Base-by-base conservation (phyloP, 768 basidiomycete species). In the Tulasnella sp. region DNA sequence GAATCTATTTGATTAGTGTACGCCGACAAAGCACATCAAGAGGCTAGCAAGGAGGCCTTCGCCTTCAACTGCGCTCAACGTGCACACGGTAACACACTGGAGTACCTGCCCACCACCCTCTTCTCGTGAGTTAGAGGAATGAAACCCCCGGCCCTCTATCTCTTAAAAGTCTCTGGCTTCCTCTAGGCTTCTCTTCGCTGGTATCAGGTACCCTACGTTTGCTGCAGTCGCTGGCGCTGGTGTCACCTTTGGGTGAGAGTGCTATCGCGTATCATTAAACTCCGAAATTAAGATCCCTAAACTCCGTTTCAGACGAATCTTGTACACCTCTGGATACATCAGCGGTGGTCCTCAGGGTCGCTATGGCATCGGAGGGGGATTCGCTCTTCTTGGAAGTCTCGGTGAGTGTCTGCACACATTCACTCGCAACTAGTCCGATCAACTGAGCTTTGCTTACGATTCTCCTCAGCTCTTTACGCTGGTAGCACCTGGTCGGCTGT, bases 21-120 rank as follows among this genome's bases (percentile, higher is more conserved):
- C 39, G 70, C 70, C 26, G 59, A 62, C n/a, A 71, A 71, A 64
- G 70, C 47, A 12, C 40, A 69, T 8, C 40, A 69, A 47, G 68
- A 69, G 12, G 68, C 68, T 16, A 69, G 44, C n/a, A 40, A 40
- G 14, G 68, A 40, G 22, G 69, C 69, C 5, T 22, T 29, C 7
- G 34, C 26, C 1, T 72, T 72, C 39, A 72, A 72, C 63, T 72
- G 71, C 26, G 62, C 71, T 65, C 71, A 72, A 65, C 62, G 71
- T 22, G 62, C 71, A 19, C 59, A 72, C 35, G 37, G 62, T 29
- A 72, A 72, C 71, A 72, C 71, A n/a, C 29, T 65, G n/a, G 71
- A 72, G 39, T 63, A 59, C 26, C 22, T 44, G 11, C 36, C 59
- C 11, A 39, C 32, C n/a, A 40, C 62, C 16, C 34, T 66, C 26